A percentile compares a stretch with the other conserved stretches of the same genome.
These are phyloP conservation scores for Dactylonectria estremocensis DNA, from an alignment of 2,329 filamentous ascomycete genomes.

Conservation along the genomic window DNA sequence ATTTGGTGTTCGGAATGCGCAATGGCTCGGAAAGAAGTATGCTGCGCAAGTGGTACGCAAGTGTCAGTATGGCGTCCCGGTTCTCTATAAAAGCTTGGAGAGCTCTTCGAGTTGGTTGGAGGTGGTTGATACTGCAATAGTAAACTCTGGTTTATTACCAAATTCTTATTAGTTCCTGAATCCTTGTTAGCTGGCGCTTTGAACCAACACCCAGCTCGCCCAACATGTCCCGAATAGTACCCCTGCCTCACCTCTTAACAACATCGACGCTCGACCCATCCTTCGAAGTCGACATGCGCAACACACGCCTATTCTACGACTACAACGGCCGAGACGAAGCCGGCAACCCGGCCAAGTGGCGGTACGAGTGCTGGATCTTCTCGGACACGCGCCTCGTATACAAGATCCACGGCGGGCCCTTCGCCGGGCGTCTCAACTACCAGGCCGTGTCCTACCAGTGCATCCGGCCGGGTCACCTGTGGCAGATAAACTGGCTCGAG, in stretches of 20 bases:
- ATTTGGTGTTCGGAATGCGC: neutral
- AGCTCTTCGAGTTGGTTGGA: neutral
- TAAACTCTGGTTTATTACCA: too few species aligned
- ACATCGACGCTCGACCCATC: conserved; percentile 28
- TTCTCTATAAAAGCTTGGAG: neutral
- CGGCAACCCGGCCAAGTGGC: conserved; percentile 70
- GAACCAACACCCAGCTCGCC: neutral
- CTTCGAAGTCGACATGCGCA: conserved; percentile 63
- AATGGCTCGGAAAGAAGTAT: neutral
- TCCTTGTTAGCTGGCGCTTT: neutral
- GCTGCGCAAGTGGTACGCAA: neutral
- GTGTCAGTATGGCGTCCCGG: neutral
- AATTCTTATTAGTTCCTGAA: neutral
- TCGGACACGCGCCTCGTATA: conserved; percentile 68
- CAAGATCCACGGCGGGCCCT: conserved; percentile 71
- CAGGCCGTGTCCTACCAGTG: conserved; percentile 70
- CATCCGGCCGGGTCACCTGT: conserved; percentile 69
- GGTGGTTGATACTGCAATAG: neutral
- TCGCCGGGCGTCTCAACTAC: conserved; percentile 68
- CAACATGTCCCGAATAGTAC: neutral
- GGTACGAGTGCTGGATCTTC: conserved; percentile 74
- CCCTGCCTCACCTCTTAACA: neutral
- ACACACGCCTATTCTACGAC: conserved; percentile 71
- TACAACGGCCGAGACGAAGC: conserved; percentile 63
- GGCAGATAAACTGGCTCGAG: conserved; percentile 74